Base-by-base conservation (phyloP, 2,329 filamentous ascomycete genomes). In the Didymella lethalis region DNA sequence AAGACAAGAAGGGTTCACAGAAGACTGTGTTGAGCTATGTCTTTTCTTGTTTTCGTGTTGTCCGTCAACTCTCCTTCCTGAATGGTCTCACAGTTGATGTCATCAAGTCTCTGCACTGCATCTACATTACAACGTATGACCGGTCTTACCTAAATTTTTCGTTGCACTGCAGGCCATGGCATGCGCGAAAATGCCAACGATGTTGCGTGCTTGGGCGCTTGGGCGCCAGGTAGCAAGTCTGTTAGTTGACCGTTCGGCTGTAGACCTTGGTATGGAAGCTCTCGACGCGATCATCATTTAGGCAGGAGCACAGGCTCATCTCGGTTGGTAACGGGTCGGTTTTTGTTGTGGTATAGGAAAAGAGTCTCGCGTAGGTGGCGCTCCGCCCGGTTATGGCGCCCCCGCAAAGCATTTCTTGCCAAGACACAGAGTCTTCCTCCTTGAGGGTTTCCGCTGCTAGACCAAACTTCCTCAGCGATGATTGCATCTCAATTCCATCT, bases 261-360 rank as follows among this genome's bases (percentile, higher is more conserved):
- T 51, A 34, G 28, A 51, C 46, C 40, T 43, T 50, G 50, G 51
- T 50, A 26, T 47, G 18, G 25, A 29, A 12, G 44, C 4, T 44
- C 18, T 54, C 20, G 16, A 51, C 46, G 50, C 56, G 40, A 59
- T 46, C 5, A 14, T 46, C 26, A 10, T 59, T 59, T 59, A 59
- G 56, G 56, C 56, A 59, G 56, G 56, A 47, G 47, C 46, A 29
- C 34, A 54, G 36, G 11, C 12, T 18, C 32, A 31, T 29, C 26
- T 50, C 56, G 49, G 50, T 29, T 59, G 56, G 55, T 49, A 58
- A 58, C 55, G 55, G 48, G 25, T 49, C 16, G 20, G 26, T 34
- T 34, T 32, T 18, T 51, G 32, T 25, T n/a, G 54, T 57, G 8
- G 43, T 45, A 29, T 44, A 51, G 31, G 18, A 38, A 20, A 14